A percentile compares a stretch with the other conserved stretches of the same genome.
These are phyloP conservation scores for Xylaria acuta DNA, from an alignment of 495 filamentous ascomycete genomes.

Conservation along the genomic window DNA sequence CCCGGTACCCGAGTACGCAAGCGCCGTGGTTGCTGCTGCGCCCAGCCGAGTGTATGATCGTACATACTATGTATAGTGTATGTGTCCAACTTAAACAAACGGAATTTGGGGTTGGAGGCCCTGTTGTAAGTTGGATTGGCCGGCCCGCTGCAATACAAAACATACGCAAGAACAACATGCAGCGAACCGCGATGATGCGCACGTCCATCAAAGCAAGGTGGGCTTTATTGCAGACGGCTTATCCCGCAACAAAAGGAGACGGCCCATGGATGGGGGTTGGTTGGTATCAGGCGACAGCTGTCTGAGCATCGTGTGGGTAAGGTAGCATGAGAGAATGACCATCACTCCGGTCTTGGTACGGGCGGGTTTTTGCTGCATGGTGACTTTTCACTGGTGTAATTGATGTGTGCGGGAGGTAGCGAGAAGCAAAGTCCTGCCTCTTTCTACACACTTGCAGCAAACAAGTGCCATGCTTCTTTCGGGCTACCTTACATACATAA, in stretches of 20 bases:
- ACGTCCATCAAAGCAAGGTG: not conserved
- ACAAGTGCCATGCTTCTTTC: constrained; percentile 23
- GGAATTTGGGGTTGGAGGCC: too few species aligned
- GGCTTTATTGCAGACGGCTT: constrained; percentile 17
- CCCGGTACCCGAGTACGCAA: not conserved
- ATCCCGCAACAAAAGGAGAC: constrained; percentile 5
- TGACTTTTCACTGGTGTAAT: constrained; percentile 3
- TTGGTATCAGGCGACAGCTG: constrained; percentile 21
- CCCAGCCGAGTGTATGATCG: not conserved
- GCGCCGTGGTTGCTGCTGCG: not conserved
- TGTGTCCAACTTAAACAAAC: not conserved
- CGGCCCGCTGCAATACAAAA: not conserved
- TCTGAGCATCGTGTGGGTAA: constrained; percentile 19
- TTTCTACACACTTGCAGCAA: constrained; percentile 14
- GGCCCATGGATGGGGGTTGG: not conserved
- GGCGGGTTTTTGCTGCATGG: not conserved
- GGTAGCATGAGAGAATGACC: constrained; percentile 16
- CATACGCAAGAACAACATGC: not conserved
- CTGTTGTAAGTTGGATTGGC: constrained; percentile 9
- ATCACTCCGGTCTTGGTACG: not conserved
- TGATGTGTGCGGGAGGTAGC: not conserved
- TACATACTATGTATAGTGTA: too few species aligned
- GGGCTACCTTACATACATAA: not conserved
- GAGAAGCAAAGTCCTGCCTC: constrained; percentile 17
- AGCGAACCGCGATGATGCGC: not conserved